Conservation (phyloP, 345 rosid species). For the Geranium rotundifolium region DNA sequence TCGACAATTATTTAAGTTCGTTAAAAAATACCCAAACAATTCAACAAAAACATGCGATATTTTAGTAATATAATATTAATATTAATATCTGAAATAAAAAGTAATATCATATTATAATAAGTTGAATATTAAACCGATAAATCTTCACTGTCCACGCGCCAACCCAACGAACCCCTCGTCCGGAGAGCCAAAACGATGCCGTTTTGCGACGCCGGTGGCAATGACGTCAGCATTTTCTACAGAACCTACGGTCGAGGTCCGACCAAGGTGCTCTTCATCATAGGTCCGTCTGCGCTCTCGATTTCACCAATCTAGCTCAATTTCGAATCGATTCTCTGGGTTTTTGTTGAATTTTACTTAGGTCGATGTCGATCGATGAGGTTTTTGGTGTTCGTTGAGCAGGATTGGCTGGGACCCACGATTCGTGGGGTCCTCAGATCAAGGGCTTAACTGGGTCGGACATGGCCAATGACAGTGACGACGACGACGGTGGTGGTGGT, state of each 20-base stretch:
- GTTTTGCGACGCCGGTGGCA: conserved; percentile 41
- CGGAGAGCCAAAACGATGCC: conserved; percentile 46
- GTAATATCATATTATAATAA: too few relatives aligned
- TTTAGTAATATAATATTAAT: too few relatives aligned
- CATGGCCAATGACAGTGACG: conserved; percentile 38
- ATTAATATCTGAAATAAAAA: too few relatives aligned
- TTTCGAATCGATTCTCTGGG: background rate
- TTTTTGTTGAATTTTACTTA: background rate
- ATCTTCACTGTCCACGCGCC: too few relatives aligned
- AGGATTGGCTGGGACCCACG: conserved; percentile 93
- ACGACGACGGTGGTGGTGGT: conserved; percentile 2
- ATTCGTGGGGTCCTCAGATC: conserved; percentile 84
- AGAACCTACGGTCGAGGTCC: conserved; percentile 76
- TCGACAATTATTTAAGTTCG: too few relatives aligned
- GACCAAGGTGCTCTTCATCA: conserved; percentile 69
- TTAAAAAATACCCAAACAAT: too few relatives aligned
- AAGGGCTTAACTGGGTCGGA: conserved; percentile 50
- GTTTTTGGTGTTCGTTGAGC: conserved; percentile 7
- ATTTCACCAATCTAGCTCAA: background rate
- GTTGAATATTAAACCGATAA: too few relatives aligned
- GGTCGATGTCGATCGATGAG: conserved; percentile 6
- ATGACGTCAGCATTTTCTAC: conserved; percentile 51
- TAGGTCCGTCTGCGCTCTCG: conserved; percentile 26
- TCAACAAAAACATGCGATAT: too few relatives aligned
- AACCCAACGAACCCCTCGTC: too few relatives aligned